These are phyloP conservation scores for Lithospermum erythrorhizon DNA, from an alignment of 257 asterid species.

Conservation along the genomic window DNA sequence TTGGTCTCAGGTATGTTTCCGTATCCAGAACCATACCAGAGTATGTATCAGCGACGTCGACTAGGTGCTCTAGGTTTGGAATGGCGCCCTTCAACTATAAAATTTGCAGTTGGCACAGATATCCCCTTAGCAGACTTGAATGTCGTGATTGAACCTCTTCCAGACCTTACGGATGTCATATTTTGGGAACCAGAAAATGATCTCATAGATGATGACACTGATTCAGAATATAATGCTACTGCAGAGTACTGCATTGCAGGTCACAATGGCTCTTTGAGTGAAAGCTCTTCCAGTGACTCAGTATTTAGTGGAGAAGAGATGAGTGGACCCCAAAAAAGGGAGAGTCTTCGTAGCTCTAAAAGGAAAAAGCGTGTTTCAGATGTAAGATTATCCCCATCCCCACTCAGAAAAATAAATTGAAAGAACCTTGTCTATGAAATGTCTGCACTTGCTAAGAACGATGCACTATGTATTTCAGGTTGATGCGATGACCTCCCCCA, in stretches of 20 bases:
- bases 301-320: slow-evolving; percentile 44
- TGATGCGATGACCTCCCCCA: slow-evolving; percentile 36
- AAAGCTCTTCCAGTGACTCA: slow-evolving; percentile 44
- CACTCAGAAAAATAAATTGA: no score
- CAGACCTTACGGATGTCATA: slow-evolving; percentile 73
- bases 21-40: slow-evolving; percentile 95
- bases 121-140: slow-evolving; percentile 82
- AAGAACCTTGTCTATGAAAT: slow-evolving; percentile 7
- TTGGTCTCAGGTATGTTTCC: slow-evolving; percentile 82
- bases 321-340: slow-evolving; percentile 33
- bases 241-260: slow-evolving; percentile 59
- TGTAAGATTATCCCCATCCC: slow-evolving; percentile 38
- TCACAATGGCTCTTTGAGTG: slow-evolving; percentile 43
- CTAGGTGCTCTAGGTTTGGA: slow-evolving; percentile 82
- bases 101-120: slow-evolving; percentile 83
- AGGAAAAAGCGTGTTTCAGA: slow-evolving; percentile 53
- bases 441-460: slow-evolving; percentile 22
- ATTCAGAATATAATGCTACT: slow-evolving; percentile 68
- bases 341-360: slow-evolving; percentile 59
- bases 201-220: slow-evolving; percentile 71
- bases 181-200: slow-evolving; percentile 95
- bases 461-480: slow-evolving; percentile 40
- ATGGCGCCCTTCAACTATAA: slow-evolving; percentile 84
- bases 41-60: slow-evolving; percentile 75
- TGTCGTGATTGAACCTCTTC: slow-evolving; percentile 61